Evolutionary conservation across 2,329 filamentous ascomycete genomes (phyloP), one percentile per base, ranked within the genome.

Genomic region (Aureobasidium sp.): DNA sequence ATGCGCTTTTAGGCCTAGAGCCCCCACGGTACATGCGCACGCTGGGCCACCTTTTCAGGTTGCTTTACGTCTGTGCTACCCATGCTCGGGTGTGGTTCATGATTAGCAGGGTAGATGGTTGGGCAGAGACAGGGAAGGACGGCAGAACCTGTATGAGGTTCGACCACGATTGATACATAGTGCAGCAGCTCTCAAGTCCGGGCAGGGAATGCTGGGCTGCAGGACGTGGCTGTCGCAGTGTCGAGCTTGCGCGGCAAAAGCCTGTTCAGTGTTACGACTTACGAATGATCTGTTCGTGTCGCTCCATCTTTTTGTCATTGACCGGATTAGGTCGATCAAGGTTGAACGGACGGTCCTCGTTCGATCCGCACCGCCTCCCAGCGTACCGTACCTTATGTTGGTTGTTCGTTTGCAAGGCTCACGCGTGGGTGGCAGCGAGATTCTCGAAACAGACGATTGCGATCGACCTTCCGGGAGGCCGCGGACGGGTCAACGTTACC

Each of bases 371-470:
- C 57, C 57, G 57, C 45, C 39, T 32, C 36, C 57, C 45, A 30
- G 44, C 57, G 57, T 50, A 59, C 57, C 57, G 57, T 59, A 59
- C 57, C 57, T 59, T 59, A 59, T 59, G 36, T 29, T 42, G 34
- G 16, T 42, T 16, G 57, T 59, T 59, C 45, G 25, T 58, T 48
- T 58, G 54, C 32, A 25, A 57, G 41, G 30, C 27, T 42, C 32
- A 29, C 37, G 52, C 37, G 36, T 27, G 36, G 52, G 13, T 5
- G 27, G 36, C 39, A 45, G 39, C 39, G 29, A 36, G 29, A 29
- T 44, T 44, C 39, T 57, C 39, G 53, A 55, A 55, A 55, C 50
- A 54, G 36, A 52, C 27, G 53, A 34, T 11, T 57, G 39, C 5
- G 39, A 57, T 57, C 53, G 39, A 11, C 53, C 27, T 9, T 9